Evolutionary conservation across 1,284 basidiomycete species (phyloP).

Genomic region (Hemileia vastatrix): DNA sequence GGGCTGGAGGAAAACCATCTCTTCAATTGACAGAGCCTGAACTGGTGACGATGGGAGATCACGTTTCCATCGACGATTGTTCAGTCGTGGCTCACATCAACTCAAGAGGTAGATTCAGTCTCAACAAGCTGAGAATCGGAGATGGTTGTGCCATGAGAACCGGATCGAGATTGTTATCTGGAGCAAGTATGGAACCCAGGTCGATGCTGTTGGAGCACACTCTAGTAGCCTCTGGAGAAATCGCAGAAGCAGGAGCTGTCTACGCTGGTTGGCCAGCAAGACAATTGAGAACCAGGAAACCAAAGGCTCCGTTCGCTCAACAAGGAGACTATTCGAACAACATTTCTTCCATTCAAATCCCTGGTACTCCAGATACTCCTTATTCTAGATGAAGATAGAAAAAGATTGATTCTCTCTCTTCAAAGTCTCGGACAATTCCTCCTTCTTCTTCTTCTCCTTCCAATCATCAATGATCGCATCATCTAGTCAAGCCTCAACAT

Average conservation of each 20-base stretch:
- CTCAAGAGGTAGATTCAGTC: conserved; percentile 41
- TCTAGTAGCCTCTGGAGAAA: conserved; percentile 42
- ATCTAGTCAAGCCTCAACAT: too few relatives aligned
- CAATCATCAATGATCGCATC: too few relatives aligned
- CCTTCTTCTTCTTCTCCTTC: too few relatives aligned
- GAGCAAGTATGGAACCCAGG: conserved; percentile 41
- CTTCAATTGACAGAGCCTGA: conserved; percentile 43
- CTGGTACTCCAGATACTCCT: neutral
- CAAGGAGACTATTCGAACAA: neutral
- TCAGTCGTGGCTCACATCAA: conserved; percentile 45
- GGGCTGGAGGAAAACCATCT: conserved; percentile 43
- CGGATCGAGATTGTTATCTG: conserved; percentile 40
- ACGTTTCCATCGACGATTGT: conserved; percentile 40
- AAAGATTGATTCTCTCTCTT: too few relatives aligned
- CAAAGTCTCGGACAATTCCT: too few relatives aligned
- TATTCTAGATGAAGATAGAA: neutral
- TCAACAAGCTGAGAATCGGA: conserved; percentile 43
- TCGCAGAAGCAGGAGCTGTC: conserved; percentile 41
- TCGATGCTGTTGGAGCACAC: conserved; percentile 44
- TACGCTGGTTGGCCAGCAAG: conserved; percentile 43
- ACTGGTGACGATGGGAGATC: conserved; percentile 41
- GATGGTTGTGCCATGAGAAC: conserved; percentile 41
- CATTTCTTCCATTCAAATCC: neutral
- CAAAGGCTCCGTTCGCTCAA: neutral
- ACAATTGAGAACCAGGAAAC: conserved; percentile 31